A percentile compares a stretch with the other conserved stretches of the same genome.
Evolutionary conservation across 257 asterid genomes (phyloP).

Genomic region (Fraxinus excelsior): DNA sequence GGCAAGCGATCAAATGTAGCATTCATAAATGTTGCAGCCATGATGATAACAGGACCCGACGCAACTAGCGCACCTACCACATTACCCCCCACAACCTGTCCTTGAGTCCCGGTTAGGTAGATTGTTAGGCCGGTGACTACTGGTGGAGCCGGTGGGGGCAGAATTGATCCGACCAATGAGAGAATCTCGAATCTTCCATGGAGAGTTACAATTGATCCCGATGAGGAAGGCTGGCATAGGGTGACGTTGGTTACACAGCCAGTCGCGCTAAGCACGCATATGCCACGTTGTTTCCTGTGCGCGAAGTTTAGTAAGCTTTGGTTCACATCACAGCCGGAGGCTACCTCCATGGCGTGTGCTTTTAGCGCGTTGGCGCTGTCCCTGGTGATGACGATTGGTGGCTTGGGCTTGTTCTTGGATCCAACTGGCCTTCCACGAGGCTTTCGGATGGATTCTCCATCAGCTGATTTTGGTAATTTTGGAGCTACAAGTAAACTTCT

Average conservation of each 20-base stretch:
- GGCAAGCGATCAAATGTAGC: slow-evolving; percentile 84
- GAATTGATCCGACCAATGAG: slow-evolving; percentile 72
- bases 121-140: slow-evolving; percentile 78
- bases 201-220: slow-evolving; percentile 74
- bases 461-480: slow-evolving; percentile 34
- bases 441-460: slow-evolving; percentile 42
- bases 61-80: slow-evolving; percentile 84
- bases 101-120: slow-evolving; percentile 80
- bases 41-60: slow-evolving; percentile 88
- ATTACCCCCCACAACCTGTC: slow-evolving; percentile 91
- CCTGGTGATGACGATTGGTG: slow-evolving; percentile 85
- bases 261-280: slow-evolving; percentile 74
- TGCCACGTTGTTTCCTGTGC: slow-evolving; percentile 65
- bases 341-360: slow-evolving; percentile 87
- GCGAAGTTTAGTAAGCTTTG: slow-evolving; percentile 67
- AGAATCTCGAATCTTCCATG: slow-evolving; percentile 86
- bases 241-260: slow-evolving; percentile 87
- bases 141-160: slow-evolving; percentile 89
- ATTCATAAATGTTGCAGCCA: slow-evolving; percentile 89
- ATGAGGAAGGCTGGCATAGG: slow-evolving; percentile 70
- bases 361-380: slow-evolving; percentile 80
- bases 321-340: slow-evolving; percentile 69
- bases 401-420: slow-evolving; percentile 93
- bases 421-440: slow-evolving; percentile 94
- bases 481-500: slow-evolving; percentile 31